Evolutionary conservation across 164 flowering plant species (phyloP), one percentile per base, ranked within the genome.

Genomic region (Stephania yunnanensis): DNA sequence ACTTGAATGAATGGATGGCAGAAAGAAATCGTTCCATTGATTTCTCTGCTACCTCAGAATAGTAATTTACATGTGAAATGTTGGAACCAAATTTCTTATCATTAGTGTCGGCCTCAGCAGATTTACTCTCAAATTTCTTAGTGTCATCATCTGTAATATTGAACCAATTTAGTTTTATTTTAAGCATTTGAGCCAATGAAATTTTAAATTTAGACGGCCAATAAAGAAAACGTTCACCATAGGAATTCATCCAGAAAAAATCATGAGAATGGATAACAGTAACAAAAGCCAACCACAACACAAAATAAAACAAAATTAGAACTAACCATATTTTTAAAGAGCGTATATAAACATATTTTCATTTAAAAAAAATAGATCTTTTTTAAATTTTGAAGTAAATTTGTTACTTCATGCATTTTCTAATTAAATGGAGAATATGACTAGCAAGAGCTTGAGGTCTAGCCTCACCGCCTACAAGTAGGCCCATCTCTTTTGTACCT

Each of bases 11-110:
- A 77, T 97, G 88, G 77, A 93, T 83, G 13, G 86, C 84, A 2
- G 97, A 89, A 73, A 87, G 92, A 87, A 93, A 91, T 69, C 79
- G 89, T 46, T 91, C 92, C 85, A 95, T 80, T 73, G 98, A 92
- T 79, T 92, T 90, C 84, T 88, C 97, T 71, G 98, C 91, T 86
- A 93, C 85, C 48, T 88, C 84, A 58, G 95, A 89, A 80, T 92
- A 93, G 63, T 78, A 78, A 68, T 78, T 84, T 80, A 95, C 73
- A 79, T 95, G 99, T 76, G 93, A 89, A 75, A 95, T 92, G 81
- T 91, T 83, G 77, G 92, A 84, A 15, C 95, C 97, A 82, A 93
- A 92, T 64, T 90, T 90, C 55, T 65, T 81, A 73, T 84, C 88
- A 36, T 85, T 80, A 19, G 61, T 53, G 70, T 73, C 81, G 25